These are phyloP conservation scores for Chlorella sp. DNA, from an alignment of 139 green algal species.

Conservation along the genomic window DNA sequence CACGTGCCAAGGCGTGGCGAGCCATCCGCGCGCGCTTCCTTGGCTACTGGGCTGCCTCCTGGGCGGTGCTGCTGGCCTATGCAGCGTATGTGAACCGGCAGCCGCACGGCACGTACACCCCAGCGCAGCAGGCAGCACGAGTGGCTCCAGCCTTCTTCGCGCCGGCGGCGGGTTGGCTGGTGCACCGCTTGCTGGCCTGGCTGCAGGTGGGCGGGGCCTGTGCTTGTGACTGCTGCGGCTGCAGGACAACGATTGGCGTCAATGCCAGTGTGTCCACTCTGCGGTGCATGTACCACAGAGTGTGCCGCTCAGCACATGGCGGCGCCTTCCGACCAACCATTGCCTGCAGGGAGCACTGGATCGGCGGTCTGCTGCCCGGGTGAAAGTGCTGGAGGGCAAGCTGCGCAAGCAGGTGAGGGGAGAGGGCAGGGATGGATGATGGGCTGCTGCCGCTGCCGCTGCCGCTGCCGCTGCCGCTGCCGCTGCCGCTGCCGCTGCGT, in stretches of 20 bases:
- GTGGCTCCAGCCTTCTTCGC: background rate
- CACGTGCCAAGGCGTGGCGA: background rate
- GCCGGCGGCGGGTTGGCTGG: background rate
- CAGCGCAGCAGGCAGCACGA: background rate
- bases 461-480: too few relatives aligned
- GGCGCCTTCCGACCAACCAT: too few relatives aligned
- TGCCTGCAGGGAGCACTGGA: background rate
- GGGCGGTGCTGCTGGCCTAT: constrained; percentile 7
- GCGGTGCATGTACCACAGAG: too few relatives aligned
- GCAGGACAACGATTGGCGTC: too few relatives aligned
- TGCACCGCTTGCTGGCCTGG: background rate
- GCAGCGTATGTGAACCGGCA: constrained; percentile 17
- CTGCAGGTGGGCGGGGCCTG: background rate
- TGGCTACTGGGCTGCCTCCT: constrained; percentile 7
- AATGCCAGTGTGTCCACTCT: too few relatives aligned
- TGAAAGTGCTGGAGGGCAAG: constrained; percentile 12
- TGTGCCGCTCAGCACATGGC: too few relatives aligned
- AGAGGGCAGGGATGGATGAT: too few relatives aligned
- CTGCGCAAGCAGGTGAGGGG: constrained; percentile 38
- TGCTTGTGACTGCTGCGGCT: too few relatives aligned
- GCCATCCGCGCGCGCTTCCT: constrained; percentile 13
- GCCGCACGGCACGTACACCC: constrained; percentile 6
- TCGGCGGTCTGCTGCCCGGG: background rate
- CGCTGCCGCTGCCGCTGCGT: too few relatives aligned
- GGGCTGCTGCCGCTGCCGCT: too few relatives aligned